Percentiles rank a stretch among this genome's conserved stretches.
Evolutionary conservation across 805 yeast species (phyloP).

Genomic region (Metschnikowia henanensis): DNA sequence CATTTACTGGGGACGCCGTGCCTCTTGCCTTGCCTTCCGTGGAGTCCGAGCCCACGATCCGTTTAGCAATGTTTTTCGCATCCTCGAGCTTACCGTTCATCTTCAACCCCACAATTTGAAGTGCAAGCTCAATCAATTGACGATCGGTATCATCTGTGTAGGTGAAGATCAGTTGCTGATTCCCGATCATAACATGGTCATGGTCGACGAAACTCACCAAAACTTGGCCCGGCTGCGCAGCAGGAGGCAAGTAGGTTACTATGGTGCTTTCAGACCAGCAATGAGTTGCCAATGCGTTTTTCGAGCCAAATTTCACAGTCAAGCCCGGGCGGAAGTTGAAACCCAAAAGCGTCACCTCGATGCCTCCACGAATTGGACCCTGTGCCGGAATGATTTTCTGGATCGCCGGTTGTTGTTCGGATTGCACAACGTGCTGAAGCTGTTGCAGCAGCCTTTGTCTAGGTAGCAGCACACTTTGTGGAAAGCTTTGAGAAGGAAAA

Average conservation of each 20-base stretch:
- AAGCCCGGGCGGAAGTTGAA: conserved; percentile 82
- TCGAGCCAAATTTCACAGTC: conserved; percentile 82
- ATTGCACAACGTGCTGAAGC: conserved; percentile 12
- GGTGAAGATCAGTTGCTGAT: conserved; percentile 69
- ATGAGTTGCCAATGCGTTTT: conserved; percentile 78
- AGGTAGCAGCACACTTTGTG: conserved; percentile 13
- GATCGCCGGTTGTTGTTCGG: conserved; percentile 35
- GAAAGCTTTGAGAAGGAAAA: conserved; percentile 2
- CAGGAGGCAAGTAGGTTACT: conserved; percentile 92
- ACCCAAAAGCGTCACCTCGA: conserved; percentile 90
- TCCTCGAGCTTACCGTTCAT: conserved; percentile 96
- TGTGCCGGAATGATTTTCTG: conserved; percentile 92
- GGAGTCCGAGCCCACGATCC: conserved; percentile 72
- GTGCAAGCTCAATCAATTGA: conserved; percentile 90
- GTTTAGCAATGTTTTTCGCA: conserved; percentile 88
- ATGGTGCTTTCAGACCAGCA: conserved; percentile 96
- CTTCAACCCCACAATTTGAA: conserved; percentile 94
- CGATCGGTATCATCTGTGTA: conserved; percentile 95
- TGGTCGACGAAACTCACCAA: conserved; percentile 74
- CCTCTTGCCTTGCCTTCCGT: conserved; percentile 23
- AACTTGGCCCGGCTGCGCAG: conserved; percentile 87
- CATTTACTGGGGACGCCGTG: conserved; percentile 6
- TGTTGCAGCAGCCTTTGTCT: conserved; percentile 20
- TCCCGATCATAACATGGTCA: conserved; percentile 32
- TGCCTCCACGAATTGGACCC: conserved; percentile 96